phyloP scores from a whole-genome alignment of 306 rosid species.

The Vigna hirtella region DNA sequence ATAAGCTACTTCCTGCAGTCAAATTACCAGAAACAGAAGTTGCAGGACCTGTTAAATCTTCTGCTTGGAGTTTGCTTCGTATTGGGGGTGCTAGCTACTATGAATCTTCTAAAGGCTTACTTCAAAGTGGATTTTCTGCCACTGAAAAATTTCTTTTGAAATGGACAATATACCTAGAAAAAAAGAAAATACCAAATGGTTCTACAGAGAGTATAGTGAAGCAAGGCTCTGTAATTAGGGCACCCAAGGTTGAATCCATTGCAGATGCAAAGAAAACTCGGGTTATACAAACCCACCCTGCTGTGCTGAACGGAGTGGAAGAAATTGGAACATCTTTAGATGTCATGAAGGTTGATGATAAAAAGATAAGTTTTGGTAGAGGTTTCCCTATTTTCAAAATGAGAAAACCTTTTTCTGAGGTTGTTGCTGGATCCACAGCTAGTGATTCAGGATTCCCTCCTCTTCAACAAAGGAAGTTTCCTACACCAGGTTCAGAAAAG shows the following conservation, averaged over 20 bases:
- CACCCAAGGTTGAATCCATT: conserved; percentile 53
- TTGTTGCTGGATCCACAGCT: conserved; percentile 81
- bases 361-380: conserved; percentile 67
- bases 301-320: conserved; percentile 57
- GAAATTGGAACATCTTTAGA: conserved; percentile 56
- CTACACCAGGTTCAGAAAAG: conserved; percentile 62
- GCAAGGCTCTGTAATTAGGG: conserved; percentile 52
- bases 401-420: conserved; percentile 96
- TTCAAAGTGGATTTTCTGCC: conserved; percentile 86
- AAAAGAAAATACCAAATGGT: conserved; percentile 48
- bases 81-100: conserved; percentile 88
- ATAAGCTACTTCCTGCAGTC: conserved; percentile 77
- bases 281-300: conserved; percentile 46
- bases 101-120: conserved; percentile 85
- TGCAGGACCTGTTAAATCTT: conserved; percentile 62
- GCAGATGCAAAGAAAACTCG: conserved; percentile 51
- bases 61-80: conserved; percentile 87
- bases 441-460: conserved; percentile 84
- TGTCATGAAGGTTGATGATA: conserved; percentile 54
- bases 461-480: conserved; percentile 74
- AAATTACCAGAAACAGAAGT: conserved; percentile 66
- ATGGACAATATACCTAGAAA: conserved; percentile 70
- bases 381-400: conserved; percentile 77
- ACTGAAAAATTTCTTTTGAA: conserved; percentile 74
- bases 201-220: conserved; percentile 50